A percentile compares a stretch with the other conserved stretches of the same genome.
Evolutionary conservation across 1,284 basidiomycete genomes (phyloP).

Genomic region (Phaffia rhodozyma): DNA sequence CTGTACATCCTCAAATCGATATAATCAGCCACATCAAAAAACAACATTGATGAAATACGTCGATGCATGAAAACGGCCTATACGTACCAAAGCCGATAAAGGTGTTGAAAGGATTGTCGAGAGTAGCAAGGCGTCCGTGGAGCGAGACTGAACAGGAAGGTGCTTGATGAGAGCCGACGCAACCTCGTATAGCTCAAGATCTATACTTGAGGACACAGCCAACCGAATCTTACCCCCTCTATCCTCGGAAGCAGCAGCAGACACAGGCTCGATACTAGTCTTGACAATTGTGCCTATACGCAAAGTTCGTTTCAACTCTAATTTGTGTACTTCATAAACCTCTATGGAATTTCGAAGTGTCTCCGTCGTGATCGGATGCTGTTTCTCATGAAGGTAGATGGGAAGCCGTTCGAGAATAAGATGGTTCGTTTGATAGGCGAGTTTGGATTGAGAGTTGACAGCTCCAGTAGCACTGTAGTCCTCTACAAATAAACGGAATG

Average conservation of each 20-base stretch:
- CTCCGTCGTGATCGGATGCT: slow-evolving; percentile 52
- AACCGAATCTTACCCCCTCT: neutral
- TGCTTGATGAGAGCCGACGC: slow-evolving; percentile 64
- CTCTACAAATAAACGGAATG: no score
- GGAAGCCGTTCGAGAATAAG: slow-evolving; percentile 57
- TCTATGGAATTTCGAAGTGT: slow-evolving; percentile 61
- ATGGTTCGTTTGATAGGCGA: neutral
- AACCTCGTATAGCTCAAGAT: slow-evolving; percentile 35
- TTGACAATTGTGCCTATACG: neutral
- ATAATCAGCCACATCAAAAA: neutral
- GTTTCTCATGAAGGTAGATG: slow-evolving; percentile 82
- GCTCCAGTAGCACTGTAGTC: no score
- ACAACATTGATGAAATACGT: neutral
- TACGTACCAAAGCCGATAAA: slow-evolving; percentile 63
- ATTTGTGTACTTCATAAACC: slow-evolving; percentile 42
- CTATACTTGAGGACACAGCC: slow-evolving; percentile 5
- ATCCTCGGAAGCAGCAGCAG: slow-evolving; percentile 5
- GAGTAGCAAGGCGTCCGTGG: slow-evolving; percentile 73
- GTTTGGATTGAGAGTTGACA: no score
- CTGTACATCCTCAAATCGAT: no score
- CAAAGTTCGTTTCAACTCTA: slow-evolving; percentile 17
- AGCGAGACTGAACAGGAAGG: slow-evolving; percentile 59
- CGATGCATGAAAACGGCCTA: slow-evolving; percentile 38
- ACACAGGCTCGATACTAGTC: neutral
- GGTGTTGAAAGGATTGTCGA: slow-evolving; percentile 69